Base-by-base conservation (phyloP, 768 basidiomycete genomes). In the Atractiella rhizophila region DNA sequence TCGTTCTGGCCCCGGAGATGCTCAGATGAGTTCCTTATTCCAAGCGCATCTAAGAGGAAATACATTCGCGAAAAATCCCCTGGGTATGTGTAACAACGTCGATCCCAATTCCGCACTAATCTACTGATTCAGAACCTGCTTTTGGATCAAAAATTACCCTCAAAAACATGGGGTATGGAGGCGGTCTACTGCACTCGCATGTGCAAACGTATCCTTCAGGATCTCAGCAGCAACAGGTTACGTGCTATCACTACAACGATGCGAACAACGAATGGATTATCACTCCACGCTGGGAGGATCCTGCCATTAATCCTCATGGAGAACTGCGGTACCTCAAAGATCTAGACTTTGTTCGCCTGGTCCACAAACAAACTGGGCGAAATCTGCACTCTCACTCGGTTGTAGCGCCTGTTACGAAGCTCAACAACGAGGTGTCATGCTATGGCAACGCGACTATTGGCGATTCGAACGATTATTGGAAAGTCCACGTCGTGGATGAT, bases 211-310 rank as follows among this genome's bases (percentile, higher is more conserved):
- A 74, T 57, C 91, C 91, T 1, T 66, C 74, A 18, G 91, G 88
- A 11, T 91, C 85, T 0, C 63, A 64, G 42, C 91, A 96, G 56
- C 91, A 96, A 53, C 91, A 98, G 59, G 73, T 96, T 4, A 96
- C 91, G 0, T 98, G 91, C 60, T 98, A 96, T 58, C 91, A 98
- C 62, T 96, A 98, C 70, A 94, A 91, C 62, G 91, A 96, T 55
- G 72, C 74, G 35, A 98, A 98, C 67, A 98, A 98, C 62, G 66
- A 94, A 33, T 96, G 82, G 77, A 52, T 62, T 15, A 56, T 96
- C 48, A 63, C 74, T 2, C 83, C 82, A 5, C 65, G 64, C 1
- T 94, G 88, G 91, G 69, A 76, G 26, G 70, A 76, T 45, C 63
- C 69, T 0, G 54, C 58, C 1, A 69, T 75, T 53, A 67, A 81